phyloP scores from a whole-genome alignment of 257 asterid species.

The Ehretia macrophylla region DNA sequence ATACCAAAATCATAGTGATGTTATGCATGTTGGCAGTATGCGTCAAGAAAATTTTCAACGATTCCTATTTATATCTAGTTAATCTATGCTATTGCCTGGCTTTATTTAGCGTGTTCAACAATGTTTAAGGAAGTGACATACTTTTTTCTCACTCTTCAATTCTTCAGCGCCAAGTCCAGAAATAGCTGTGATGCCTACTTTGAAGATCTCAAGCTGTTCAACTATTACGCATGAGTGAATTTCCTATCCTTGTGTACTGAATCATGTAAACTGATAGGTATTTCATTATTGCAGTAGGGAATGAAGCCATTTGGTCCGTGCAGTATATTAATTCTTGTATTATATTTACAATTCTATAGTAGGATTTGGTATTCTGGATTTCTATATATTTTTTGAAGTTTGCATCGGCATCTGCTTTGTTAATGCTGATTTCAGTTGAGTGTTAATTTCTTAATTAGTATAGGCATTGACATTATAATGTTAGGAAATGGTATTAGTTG shows the following conservation, averaged over 20 bases:
- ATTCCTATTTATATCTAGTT: too few relatives aligned
- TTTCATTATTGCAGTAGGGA: conserved; percentile 32
- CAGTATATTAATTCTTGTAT: conserved; percentile 33
- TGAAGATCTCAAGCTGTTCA: conserved; percentile 20
- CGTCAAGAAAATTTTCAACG: too few relatives aligned
- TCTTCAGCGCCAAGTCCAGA: conserved; percentile 28
- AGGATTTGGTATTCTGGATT: conserved; percentile 6
- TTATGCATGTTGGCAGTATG: too few relatives aligned
- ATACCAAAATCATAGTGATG: too few relatives aligned
- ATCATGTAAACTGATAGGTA: conserved; percentile 34
- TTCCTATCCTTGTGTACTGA: conserved; percentile 23
- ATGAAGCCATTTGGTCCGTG: conserved; percentile 81
- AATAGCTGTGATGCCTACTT: conserved; percentile 13
- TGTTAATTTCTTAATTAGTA: neutral
- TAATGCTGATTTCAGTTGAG: too few relatives aligned
- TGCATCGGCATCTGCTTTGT: neutral
- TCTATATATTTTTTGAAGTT: conserved; percentile 18
- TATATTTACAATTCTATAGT: conserved; percentile 22
- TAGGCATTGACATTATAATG: neutral
- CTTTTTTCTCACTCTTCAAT: neutral
- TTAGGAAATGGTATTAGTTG: neutral
- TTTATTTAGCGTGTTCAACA: too few relatives aligned
- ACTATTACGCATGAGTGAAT: conserved; percentile 20
- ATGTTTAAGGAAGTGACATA: neutral
- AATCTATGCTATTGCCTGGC: neutral